Base-by-base conservation (phyloP, 2,329 filamentous ascomycete genomes). In the Trichoderma harzianum region DNA sequence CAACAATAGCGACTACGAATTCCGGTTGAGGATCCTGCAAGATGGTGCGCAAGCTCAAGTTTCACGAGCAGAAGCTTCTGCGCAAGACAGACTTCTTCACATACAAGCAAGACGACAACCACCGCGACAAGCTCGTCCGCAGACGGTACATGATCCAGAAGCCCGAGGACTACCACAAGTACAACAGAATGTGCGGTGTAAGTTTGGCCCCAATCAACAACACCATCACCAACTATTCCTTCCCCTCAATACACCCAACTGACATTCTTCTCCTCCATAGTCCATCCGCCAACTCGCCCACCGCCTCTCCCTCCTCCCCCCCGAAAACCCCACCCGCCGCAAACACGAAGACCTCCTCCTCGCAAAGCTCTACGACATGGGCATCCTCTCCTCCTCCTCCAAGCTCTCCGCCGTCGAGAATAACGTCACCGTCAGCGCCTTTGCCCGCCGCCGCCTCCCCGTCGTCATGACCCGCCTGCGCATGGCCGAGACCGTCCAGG, bases 31-130 rank as follows among this genome's bases (percentile, higher is more conserved):
- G 11, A 28, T 18, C 36, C 39, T 14, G 60, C 80, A 87, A 76
- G 28, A 98, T 98, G 96, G 94, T 97, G 76, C 92, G 96, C 78
- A 94, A 97, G 86, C 90, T 99, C 80, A 98, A 98, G 84, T 90
- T 97, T 84, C 95, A 98, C 84, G 96, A 99, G 90, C 90, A 96
- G 81, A 97, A 96, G 88, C 92, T 98, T 80, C 89, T 98, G 78
- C 95, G 95, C 80, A 89, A 89, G 82, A 94, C 96, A 83, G 95
- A 99, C 84, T 97, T 99, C 84, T 91, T 95, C 81, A 96, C 92
- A 79, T 97, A 95, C 87, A 96, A 96, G 83, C 91, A 91, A 79
- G 95, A 98, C 84, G 89, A 92, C 79, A 87, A 90, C 77, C 96
- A 99, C 84, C 92, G 95, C 80, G 93, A 95, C 83, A 90, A 93